Conservation (phyloP, 192 early-diverging fungal species). For the Funneliformis mosseae region DNA sequence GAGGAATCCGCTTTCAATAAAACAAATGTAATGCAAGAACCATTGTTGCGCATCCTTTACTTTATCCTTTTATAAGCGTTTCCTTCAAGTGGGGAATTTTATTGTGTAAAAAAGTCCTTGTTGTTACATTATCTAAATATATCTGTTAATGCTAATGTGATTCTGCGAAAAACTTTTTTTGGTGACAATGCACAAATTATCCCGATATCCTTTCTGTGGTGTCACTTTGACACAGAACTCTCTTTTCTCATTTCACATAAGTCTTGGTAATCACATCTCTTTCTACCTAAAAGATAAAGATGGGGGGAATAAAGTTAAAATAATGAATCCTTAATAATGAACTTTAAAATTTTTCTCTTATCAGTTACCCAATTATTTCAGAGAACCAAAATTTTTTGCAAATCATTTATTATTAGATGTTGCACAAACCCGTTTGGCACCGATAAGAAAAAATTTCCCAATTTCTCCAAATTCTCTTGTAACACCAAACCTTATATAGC, state of each 20-base stretch:
- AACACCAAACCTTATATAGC: background rate
- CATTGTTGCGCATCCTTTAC: background rate
- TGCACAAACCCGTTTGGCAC: background rate
- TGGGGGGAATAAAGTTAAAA: no score
- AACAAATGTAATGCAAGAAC: background rate
- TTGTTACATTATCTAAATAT: no score
- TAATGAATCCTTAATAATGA: background rate
- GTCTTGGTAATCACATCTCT: no score
- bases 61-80: background rate
- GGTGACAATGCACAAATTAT: background rate
- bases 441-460: background rate
- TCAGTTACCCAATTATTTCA: background rate
- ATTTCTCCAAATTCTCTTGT: background rate
- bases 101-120: background rate
- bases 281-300: no score
- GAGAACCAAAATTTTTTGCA: no score
- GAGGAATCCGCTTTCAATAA: background rate
- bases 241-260: no score
- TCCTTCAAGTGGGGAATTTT: background rate
- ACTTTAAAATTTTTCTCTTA: background rate
- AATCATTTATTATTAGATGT: background rate
- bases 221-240: background rate
- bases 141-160: background rate
- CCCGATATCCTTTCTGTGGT: background rate
- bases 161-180: background rate